These are phyloP conservation scores for Yamadazyma jaroonii DNA, from an alignment of 1,139 yeast species.

Conservation along the genomic window DNA sequence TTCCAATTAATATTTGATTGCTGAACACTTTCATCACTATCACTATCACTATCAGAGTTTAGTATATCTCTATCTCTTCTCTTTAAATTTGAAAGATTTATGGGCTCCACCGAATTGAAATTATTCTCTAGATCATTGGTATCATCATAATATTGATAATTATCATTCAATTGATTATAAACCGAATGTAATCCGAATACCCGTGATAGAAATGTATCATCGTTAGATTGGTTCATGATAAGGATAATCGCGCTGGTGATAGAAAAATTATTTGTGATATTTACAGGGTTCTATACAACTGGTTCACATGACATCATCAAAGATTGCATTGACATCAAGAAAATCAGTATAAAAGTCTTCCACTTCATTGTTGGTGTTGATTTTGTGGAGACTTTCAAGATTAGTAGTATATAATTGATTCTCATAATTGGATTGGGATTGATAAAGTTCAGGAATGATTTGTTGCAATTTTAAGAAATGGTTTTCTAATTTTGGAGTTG, in stretches of 20 bases:
- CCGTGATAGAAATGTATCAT: conserved; percentile 54
- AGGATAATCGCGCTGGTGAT: neutral
- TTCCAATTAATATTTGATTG: conserved; percentile 7
- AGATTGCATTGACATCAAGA: too few relatives aligned
- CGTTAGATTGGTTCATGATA: conserved; percentile 9
- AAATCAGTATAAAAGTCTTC: too few relatives aligned
- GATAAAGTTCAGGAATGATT: too few relatives aligned
- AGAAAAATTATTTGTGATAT: neutral
- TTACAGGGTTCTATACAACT: too few relatives aligned
- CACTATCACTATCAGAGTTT: conserved; percentile 3
- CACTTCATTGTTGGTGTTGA: too few relatives aligned
- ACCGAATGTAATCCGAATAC: conserved; percentile 56
- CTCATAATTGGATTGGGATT: too few relatives aligned
- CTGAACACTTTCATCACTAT: neutral
- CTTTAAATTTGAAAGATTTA: conserved; percentile 6
- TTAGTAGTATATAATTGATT: too few relatives aligned
- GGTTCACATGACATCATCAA: too few relatives aligned
- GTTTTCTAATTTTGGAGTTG: too few relatives aligned
- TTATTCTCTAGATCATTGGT: conserved; percentile 17
- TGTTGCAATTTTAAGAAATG: too few relatives aligned
- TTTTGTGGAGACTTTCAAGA: too few relatives aligned
- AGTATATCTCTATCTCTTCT: neutral
- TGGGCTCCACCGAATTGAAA: conserved; percentile 5
- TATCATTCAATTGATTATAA: conserved; percentile 40
- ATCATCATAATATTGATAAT: conserved; percentile 38